Base-by-base conservation (phyloP, 75 land plant genomes). In the Larix kaempferi region DNA sequence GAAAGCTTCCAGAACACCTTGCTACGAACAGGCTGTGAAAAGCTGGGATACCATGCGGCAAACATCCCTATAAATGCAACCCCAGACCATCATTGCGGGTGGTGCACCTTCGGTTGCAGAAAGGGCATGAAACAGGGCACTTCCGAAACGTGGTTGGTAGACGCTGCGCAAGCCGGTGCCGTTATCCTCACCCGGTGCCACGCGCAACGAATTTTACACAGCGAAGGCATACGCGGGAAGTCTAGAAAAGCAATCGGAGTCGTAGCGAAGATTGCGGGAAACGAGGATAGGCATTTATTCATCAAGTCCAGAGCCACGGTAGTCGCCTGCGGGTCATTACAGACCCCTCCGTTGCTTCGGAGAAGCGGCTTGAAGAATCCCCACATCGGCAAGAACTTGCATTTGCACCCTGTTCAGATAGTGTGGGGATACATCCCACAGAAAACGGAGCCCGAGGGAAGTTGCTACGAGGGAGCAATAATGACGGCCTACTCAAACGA, bases 101-200 rank as follows among this genome's bases (percentile, higher is more conserved):
- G 81, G 61, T 95, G 98, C 71, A 29, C 78, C 39, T 85, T 63
- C 60, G 98, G 98, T 0, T 95, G 98, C 71, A 83, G 78, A 62
- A 76, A 8, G 37, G 96, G 98, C 6, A 79, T 82, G n/a, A 95
- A 95, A 78, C 73, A 82, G 59, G 91, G 94, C 35, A 86, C 92
- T 12, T 84, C 87, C 35, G 59, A 75, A 1, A 95, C 98, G 19
- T 95, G 98, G 98, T 87, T 95, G 21, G 94, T 86, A 33, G 98
- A 95, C 74, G 94, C 94, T 0, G 94, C 84, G 4, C 17, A 79
- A 6, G 22, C 63, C 23, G 93, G 91, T 15, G 94, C 92, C 4
- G 79, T 91, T 41, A 81, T 95, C 17, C 35, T 95, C 27, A 73
- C 89, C 12, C 81, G 90, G 6, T 87, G 89, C 74, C 81, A 88